phyloP scores from a whole-genome alignment of 2,329 filamentous ascomycete species.

The Talaromyces amestolkiae region DNA sequence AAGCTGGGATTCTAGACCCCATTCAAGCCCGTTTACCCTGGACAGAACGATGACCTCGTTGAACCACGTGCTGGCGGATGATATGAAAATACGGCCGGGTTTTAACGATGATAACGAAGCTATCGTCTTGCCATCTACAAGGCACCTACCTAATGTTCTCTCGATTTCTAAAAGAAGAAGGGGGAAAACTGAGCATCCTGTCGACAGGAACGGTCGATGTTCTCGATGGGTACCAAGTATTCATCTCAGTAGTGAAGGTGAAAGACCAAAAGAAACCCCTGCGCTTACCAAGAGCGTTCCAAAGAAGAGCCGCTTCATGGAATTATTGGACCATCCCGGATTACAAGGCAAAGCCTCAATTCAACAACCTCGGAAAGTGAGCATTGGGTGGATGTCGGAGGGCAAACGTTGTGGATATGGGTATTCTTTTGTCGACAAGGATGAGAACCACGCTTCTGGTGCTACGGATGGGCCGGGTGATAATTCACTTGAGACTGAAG shows the following conservation, averaged over 20 bases:
- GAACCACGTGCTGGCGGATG: slow-evolving; percentile 17
- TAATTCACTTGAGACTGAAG: background rate
- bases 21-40: background rate
- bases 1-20: slow-evolving; percentile 16
- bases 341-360: background rate
- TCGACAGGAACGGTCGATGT: background rate
- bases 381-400: slow-evolving; percentile 43
- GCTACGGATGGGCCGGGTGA: background rate
- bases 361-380: slow-evolving; percentile 33
- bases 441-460: slow-evolving; percentile 19
- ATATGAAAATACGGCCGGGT: background rate
- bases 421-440: slow-evolving; percentile 34
- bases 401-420: slow-evolving; percentile 42
- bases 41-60: slow-evolving; percentile 17
- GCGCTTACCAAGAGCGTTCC: background rate
- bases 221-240: background rate
- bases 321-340: slow-evolving; percentile 28
- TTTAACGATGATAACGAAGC: background rate
- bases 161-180: slow-evolving; percentile 15
- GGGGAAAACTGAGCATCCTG: background rate
- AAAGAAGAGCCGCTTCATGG: slow-evolving; percentile 32
- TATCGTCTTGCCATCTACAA: background rate
- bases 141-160: background rate
- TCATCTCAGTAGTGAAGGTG: background rate
- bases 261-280: background rate